phyloP scores from a whole-genome alignment of 202 grass and related monocot species.

The Schoenoplectus tabernaemontani region DNA sequence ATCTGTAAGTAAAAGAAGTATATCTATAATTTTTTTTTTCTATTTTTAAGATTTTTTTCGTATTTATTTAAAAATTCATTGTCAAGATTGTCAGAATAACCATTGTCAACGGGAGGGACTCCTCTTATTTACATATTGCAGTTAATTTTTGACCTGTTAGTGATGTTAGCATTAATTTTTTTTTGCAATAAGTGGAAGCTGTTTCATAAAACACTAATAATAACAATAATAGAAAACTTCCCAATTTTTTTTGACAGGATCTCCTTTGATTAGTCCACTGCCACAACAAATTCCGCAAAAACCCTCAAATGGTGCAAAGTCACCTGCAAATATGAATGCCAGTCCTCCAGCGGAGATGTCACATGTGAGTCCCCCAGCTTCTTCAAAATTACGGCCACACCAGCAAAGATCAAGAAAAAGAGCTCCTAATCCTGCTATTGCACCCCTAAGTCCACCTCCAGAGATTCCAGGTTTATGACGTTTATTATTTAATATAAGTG shows the following conservation, averaged over 20 bases:
- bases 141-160: background rate
- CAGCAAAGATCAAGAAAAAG: conserved; percentile 25
- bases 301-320: conserved; percentile 43
- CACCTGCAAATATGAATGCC: conserved; percentile 33
- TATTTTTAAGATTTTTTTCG: too few species aligned
- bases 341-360: conserved; percentile 26
- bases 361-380: conserved; percentile 33
- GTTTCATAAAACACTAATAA: background rate
- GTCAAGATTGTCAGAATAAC: background rate
- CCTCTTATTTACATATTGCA: too few species aligned
- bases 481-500: background rate
- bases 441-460: conserved; percentile 40
- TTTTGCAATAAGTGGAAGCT: background rate
- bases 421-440: conserved; percentile 15
- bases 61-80: too few species aligned
- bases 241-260: conserved; percentile 29
- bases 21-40: too few species aligned
- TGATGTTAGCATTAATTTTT: background rate
- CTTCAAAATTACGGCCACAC: conserved; percentile 28
- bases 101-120: too few species aligned
- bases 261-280: conserved; percentile 58
- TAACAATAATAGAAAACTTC: background rate
- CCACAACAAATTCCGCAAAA: conserved; percentile 35
- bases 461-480: conserved; percentile 39
- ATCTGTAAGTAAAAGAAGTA: too few species aligned